Evolutionary conservation across 768 basidiomycete species (phyloP).

Genomic region (Boletus pseudo-olivaceus): DNA sequence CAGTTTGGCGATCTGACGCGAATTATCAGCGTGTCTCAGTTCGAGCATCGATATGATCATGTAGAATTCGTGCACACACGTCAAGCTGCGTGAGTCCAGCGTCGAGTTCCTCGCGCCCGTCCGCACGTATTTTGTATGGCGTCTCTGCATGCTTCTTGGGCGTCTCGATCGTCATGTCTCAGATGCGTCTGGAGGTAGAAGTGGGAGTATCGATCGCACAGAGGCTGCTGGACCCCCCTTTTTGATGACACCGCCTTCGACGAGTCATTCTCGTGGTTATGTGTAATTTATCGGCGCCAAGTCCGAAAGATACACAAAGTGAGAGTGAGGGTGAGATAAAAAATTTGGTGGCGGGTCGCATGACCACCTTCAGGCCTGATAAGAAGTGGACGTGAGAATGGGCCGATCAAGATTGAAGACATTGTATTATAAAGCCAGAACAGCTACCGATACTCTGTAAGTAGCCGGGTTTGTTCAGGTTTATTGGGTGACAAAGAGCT

Average conservation of each 20-base stretch:
- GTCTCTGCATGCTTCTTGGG: not conserved
- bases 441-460: too few relatives aligned
- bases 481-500: too few relatives aligned
- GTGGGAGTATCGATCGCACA: not conserved
- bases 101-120: not conserved
- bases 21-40: not conserved
- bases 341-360: too few relatives aligned
- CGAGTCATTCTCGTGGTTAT: not conserved
- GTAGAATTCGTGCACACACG: constrained; percentile 9
- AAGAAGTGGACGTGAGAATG: too few relatives aligned
- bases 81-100: constrained; percentile 10
- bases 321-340: too few relatives aligned
- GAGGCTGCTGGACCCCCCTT: not conserved
- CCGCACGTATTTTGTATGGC: not conserved
- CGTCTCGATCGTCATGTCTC: constrained; percentile 4
- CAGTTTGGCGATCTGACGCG: constrained; percentile 52
- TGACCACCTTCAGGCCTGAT: too few relatives aligned
- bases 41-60: not conserved
- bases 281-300: not conserved
- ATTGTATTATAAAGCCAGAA: too few relatives aligned
- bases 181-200: not conserved
- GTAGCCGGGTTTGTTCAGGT: too few relatives aligned
- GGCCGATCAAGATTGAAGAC: too few relatives aligned
- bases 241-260: not conserved
- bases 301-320: not conserved